Evolutionary conservation across 2,329 filamentous ascomycete genomes (phyloP), one percentile per base, ranked within the genome.

Genomic region (Ascomycota sp.): DNA sequence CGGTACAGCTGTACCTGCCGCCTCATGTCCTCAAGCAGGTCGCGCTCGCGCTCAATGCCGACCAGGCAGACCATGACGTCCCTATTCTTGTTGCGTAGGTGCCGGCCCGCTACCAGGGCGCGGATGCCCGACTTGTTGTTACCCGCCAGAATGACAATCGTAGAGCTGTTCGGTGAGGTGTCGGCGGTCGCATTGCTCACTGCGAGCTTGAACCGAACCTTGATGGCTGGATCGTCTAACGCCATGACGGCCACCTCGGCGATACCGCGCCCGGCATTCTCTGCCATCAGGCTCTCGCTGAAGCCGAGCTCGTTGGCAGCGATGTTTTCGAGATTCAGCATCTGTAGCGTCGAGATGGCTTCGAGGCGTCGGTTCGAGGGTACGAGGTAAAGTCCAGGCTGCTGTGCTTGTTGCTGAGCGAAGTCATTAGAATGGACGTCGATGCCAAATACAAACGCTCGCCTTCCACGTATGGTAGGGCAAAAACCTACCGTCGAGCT

Each of bases 241-340:
- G 80, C 69, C 29, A 61, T 64, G 31, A 91, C 61, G 1, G 81
- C 75, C 20, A 85, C 76, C 52, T 93, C 77, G 4, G 85, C 83
- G 36, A 95, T 80, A 26, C 82, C 80, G 19, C 86, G 71, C 12
- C 80, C 86, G 2, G 85, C 79, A 45, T 86, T 94, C 45, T 95
- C 89, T 1, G 81, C 75, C 59, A 95, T 81, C 50, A 94, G 75
- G 31, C 89, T 81, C 46, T 92, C 82, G 0, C 75, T 79, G 28
- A 95, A 61, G 5, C 83, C 83, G 33, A 91, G 69, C 39, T 94
- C 83, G 25, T 80, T 76, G 35, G 83, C 75, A 0, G 85, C 83
- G 32, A 91, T 79, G 43, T 89, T 85, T 52, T 95, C 89, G 1
- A 95, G 68, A 36, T 89, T 86, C 20, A 92, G 67, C 69, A 94